A percentile compares a stretch with the other conserved stretches of the same genome.
Evolutionary conservation across 768 basidiomycete species (phyloP).

Genomic region (Mycena vitilis): DNA sequence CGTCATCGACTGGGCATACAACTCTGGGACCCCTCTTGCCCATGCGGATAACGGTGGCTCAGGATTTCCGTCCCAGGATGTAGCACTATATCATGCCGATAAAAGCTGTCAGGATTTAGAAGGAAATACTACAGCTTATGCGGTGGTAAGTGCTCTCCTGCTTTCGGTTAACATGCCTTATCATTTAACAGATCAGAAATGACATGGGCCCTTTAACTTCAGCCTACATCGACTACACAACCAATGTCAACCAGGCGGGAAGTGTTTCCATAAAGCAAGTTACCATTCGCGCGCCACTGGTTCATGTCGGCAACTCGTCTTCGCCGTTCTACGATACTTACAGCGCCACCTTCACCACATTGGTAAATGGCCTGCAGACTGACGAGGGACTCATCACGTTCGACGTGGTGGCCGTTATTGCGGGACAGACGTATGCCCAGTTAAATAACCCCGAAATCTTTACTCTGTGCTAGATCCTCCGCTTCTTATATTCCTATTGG

Average conservation of each 20-base stretch:
- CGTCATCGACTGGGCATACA: constrained; percentile 27
- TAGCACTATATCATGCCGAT: constrained; percentile 2
- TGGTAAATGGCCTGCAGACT: not conserved
- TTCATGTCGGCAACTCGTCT: constrained; percentile 21
- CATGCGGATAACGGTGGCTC: constrained; percentile 23
- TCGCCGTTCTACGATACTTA: constrained; percentile 29
- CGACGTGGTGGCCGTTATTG: constrained; percentile 16
- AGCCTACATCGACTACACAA: constrained; percentile 22
- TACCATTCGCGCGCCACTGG: constrained; percentile 8
- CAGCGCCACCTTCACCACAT: constrained; percentile 17
- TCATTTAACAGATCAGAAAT: constrained; percentile 10
- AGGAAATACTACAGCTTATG: constrained; percentile 4
- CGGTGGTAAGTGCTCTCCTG: constrained; percentile 6
- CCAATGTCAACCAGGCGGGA: constrained; percentile 12
- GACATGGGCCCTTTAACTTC: constrained; percentile 22
- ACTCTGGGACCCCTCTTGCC: not conserved
- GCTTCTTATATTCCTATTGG: not conserved
- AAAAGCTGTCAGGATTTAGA: constrained; percentile 7
- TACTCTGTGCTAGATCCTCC: not conserved
- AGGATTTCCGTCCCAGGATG: constrained; percentile 29
- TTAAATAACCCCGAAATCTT: constrained; percentile 16
- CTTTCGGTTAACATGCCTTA: not conserved
- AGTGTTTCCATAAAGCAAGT: constrained; percentile 17
- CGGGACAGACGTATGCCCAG: constrained; percentile 8
- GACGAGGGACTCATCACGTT: constrained; percentile 11